Conservation (phyloP, 1,139 yeast genomes). For the Hansenula lynferdii region DNA sequence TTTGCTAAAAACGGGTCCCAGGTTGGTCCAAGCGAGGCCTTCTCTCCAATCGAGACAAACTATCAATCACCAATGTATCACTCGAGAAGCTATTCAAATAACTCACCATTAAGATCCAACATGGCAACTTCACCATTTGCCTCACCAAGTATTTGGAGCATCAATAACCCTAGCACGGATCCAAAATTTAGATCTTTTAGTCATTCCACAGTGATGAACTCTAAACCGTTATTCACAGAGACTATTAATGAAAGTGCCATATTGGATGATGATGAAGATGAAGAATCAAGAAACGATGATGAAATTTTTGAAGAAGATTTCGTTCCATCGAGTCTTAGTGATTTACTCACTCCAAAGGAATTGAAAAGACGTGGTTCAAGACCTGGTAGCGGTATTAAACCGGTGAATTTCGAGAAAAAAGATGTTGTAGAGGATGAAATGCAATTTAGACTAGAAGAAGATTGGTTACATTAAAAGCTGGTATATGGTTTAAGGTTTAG, state of each 20-base stretch:
- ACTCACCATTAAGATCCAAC: slow-evolving; percentile 6
- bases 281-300: slow-evolving; percentile 22
- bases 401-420: too few relatives aligned
- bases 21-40: too few relatives aligned
- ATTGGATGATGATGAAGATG: slow-evolving; percentile 34
- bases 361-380: slow-evolving; percentile 56
- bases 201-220: slow-evolving; percentile 1
- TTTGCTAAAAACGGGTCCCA: not conserved
- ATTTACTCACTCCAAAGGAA: slow-evolving; percentile 76
- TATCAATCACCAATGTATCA: slow-evolving; percentile 3
- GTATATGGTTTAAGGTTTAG: not conserved
- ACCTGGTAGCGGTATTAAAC: too few relatives aligned
- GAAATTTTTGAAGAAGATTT: slow-evolving; percentile 59
- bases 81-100: not conserved
- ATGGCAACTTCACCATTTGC: slow-evolving; percentile 4
- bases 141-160: slow-evolving; percentile 16
- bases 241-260: slow-evolving; percentile 34
- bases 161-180: slow-evolving; percentile 5
- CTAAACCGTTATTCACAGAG: slow-evolving; percentile 10
- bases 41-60: not conserved
- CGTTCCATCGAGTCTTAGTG: slow-evolving; percentile 72
- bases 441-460: slow-evolving; percentile 2
- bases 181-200: not conserved
- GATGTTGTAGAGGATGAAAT: slow-evolving; percentile 1
- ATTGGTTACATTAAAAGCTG: not conserved